Evolutionary conservation across 2,329 filamentous ascomycete genomes (phyloP), one percentile per base, ranked within the genome.

Genomic region (Ophiostoma angusticollis): DNA sequence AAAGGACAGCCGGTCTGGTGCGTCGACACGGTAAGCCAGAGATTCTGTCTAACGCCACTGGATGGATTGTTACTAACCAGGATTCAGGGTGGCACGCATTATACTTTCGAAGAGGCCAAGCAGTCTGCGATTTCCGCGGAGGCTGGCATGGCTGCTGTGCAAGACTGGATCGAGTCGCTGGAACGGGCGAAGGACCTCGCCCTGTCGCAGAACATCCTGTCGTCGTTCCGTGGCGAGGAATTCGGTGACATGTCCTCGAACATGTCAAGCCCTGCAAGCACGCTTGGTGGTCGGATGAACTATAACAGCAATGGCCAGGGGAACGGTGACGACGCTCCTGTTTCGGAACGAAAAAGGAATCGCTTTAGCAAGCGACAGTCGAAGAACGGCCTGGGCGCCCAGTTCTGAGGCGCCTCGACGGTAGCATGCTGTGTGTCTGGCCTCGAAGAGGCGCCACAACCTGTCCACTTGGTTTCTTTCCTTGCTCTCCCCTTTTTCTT

Each of bases 61-160:
- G 2, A 6, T 16, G 6, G n/a, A 4, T n/a, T 35, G 17, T 46
- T 47, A 37, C 49, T 40, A 14, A 12, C 58, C 5, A 14, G 5
- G 5, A 14, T 13, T 6, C 43, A 94, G 89, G 76, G 76, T 48
- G 87, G 93, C 42, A 82, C 87, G 53, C 87, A 93, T 51, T 91
- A 84, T 56, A 82, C 82, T 12, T 98, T 98, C 53, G 91, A 98
- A 61, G 87, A 96, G 52, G 70, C 78, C n/a, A 94, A 93, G 56
- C 71, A 78, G 14, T 75, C 78, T 42, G 51, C 55, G 50, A 68
- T 68, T 34, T 72, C 65, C 45, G 67, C 70, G 17, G 79, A 77
- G 46, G 70, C 70, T 30, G 73, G 72, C 31, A 76, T 78, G 45
- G 70, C 76, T 42, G 79, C 78, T 5, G 82, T 84, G 5, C 78